Evolutionary conservation across 371 early-diverging fungal genomes (phyloP).

Genomic region (Choanephora cucurbitarum): DNA sequence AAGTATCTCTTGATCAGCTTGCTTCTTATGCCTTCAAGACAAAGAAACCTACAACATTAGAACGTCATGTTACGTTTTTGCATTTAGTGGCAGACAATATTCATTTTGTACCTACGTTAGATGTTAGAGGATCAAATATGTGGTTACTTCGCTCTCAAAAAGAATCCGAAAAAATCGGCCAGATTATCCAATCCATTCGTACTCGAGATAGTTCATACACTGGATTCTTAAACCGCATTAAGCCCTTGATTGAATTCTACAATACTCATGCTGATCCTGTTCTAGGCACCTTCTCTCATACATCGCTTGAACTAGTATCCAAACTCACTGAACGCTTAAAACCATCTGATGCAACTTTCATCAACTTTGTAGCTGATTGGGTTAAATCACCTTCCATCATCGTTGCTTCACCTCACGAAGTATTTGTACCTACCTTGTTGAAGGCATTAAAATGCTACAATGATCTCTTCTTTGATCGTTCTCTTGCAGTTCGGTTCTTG

Average conservation of each 20-base stretch:
- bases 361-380: slow-evolving; percentile 63
- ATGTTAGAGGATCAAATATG: slow-evolving; percentile 45
- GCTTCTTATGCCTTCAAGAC: slow-evolving; percentile 43
- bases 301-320: slow-evolving; percentile 12
- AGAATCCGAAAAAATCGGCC: slow-evolving; percentile 45
- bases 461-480: slow-evolving; percentile 42
- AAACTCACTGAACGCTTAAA: slow-evolving; percentile 36
- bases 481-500: slow-evolving; percentile 64
- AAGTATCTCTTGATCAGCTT: slow-evolving; percentile 34
- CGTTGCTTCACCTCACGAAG: slow-evolving; percentile 46
- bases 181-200: slow-evolving; percentile 59
- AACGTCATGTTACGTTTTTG: slow-evolving; percentile 63
- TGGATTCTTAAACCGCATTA: slow-evolving; percentile 52
- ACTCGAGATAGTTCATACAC: slow-evolving; percentile 35
- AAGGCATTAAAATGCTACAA: slow-evolving; percentile 65
- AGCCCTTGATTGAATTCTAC: slow-evolving; percentile 43
- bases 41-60: slow-evolving; percentile 18
- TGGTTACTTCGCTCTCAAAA: slow-evolving; percentile 55
- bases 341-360: slow-evolving; percentile 55
- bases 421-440: slow-evolving; percentile 59
- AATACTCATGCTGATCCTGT: slow-evolving; percentile 38
- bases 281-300: slow-evolving; percentile 22
- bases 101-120: slow-evolving; percentile 49
- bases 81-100: slow-evolving; percentile 54
- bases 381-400: slow-evolving; percentile 47